Conservation (phyloP, 768 basidiomycete species). For the Suillus lakei region DNA sequence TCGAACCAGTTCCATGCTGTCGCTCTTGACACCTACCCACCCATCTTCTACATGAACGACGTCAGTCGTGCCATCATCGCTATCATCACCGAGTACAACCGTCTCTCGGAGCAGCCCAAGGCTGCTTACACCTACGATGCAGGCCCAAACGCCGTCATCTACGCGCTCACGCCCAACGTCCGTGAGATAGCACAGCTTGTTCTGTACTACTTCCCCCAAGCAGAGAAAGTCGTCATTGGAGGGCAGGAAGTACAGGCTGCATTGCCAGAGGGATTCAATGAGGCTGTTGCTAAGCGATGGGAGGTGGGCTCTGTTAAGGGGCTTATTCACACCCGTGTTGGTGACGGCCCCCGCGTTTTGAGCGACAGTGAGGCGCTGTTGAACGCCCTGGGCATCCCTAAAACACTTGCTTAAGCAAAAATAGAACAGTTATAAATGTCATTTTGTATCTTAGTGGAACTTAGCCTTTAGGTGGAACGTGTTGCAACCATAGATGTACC, state of each 20-base stretch:
- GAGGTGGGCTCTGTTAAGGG: slow-evolving; percentile 81
- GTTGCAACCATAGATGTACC: background rate
- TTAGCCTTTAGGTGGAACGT: background rate
- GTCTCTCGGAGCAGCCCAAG: slow-evolving; percentile 67
- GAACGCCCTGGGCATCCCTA: slow-evolving; percentile 71
- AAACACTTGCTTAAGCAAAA: slow-evolving; percentile 41
- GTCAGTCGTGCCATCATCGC: slow-evolving; percentile 92
- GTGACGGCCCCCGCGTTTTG: slow-evolving; percentile 86
- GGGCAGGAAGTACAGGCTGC: slow-evolving; percentile 49
- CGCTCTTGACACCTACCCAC: slow-evolving; percentile 94
- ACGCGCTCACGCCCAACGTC: slow-evolving; percentile 78
- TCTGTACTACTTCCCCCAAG: slow-evolving; percentile 85
- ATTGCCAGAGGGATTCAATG: slow-evolving; percentile 76
- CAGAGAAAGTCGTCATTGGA: slow-evolving; percentile 52
- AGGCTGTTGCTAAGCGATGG: slow-evolving; percentile 73
- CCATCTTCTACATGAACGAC: slow-evolving; percentile 99
- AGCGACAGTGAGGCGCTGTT: slow-evolving; percentile 68
- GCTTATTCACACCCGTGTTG: slow-evolving; percentile 91
- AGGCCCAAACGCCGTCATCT: slow-evolving; percentile 98
- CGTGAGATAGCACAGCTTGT: slow-evolving; percentile 79
- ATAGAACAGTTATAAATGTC: background rate
- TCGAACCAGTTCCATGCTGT: slow-evolving; percentile 99
- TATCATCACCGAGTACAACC: slow-evolving; percentile 91
- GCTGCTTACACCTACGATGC: slow-evolving; percentile 99
- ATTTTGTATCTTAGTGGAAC: slow-evolving; percentile 1